Evolutionary conservation across 768 basidiomycete species (phyloP), one percentile per base, ranked within the genome.

Genomic region (Suillus clintonianus): DNA sequence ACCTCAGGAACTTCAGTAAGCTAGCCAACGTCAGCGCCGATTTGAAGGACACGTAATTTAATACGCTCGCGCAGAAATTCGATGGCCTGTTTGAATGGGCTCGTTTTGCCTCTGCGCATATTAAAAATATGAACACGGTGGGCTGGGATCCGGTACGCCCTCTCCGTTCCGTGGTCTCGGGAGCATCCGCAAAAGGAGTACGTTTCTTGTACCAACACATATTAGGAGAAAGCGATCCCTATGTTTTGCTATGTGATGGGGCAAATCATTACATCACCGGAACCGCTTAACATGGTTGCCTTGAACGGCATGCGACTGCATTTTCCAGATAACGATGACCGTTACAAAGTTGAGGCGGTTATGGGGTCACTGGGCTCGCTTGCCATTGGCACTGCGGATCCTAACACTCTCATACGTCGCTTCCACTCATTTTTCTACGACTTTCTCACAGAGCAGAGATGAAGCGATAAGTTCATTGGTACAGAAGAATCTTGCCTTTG

Each of bases 71-170:
- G 32, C 22, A n/a, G 32, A 65, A 53, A 15, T 68, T 69, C 4
- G 63, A 72, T 15, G 71, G 71, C 0, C 58, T 70, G 13, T 72
- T 72, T 50, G 65, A 71, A 60, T 72, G 71, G 71, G 71, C 71
- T 15, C 59, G 27, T 51, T 56, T 43, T 41, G 34, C 62, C 39
- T 62, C 15, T 56, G 34, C 53, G 30, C 39, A 27, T 22, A 59
- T 62, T 15, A 42, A 58, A 53, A 32, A 32, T 53, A 53, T 24
- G 19, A 32, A 50, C 27, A 11, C 11, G 17, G 10, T 37, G 5
- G 34, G 36, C 8, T 11, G 36, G 22, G 9, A 19, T 36, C 24
- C 43, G 3, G 27, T 61, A n/a, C 10, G 17, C 11, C 60, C 34
- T 13, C 36, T 61, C 50, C 14, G 14, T 17, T 11, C 48, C 8